Conservation (phyloP, 208 protist species). For the Vickermania ingenoplastis region DNA sequence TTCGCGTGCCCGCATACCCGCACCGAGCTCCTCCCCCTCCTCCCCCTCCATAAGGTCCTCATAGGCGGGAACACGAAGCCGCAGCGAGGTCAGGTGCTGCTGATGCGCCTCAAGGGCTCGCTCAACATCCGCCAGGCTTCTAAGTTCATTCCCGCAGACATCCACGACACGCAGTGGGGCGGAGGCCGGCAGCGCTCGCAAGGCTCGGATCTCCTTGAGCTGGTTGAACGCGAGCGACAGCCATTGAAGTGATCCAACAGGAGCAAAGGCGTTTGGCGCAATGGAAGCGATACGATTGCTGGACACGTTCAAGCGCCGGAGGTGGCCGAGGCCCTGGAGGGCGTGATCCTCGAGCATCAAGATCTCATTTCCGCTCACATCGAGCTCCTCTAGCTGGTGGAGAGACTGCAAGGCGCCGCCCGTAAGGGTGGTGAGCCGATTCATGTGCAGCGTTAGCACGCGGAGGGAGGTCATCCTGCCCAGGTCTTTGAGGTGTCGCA, state of each 20-base stretch:
- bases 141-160: conserved; percentile 56
- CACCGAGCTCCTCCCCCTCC: no score
- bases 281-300: conserved; percentile 49
- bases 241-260: conserved; percentile 40
- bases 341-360: conserved; percentile 15
- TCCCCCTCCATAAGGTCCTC: no score
- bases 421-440: conserved; percentile 37
- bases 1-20: no score
- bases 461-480: conserved; percentile 35
- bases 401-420: conserved; percentile 17
- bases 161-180: conserved; percentile 50
- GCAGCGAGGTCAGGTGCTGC: conserved; percentile 32
- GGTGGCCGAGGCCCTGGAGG: conserved; percentile 31
- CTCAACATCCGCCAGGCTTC: conserved; percentile 19
- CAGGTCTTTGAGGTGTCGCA: conserved; percentile 55
- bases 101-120: conserved; percentile 27
- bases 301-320: conserved; percentile 63
- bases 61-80: conserved; percentile 23
- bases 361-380: conserved; percentile 76
- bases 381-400: conserved; percentile 51
- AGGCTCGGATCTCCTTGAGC: conserved; percentile 27
- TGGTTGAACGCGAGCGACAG: conserved; percentile 72
- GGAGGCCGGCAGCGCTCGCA: conserved; percentile 28
- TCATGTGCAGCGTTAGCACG: conserved; percentile 75
- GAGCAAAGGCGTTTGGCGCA: conserved; percentile 2